Evolutionary conservation across 352 stramenopile species (phyloP).

Genomic region (Phytophthora sp.): DNA sequence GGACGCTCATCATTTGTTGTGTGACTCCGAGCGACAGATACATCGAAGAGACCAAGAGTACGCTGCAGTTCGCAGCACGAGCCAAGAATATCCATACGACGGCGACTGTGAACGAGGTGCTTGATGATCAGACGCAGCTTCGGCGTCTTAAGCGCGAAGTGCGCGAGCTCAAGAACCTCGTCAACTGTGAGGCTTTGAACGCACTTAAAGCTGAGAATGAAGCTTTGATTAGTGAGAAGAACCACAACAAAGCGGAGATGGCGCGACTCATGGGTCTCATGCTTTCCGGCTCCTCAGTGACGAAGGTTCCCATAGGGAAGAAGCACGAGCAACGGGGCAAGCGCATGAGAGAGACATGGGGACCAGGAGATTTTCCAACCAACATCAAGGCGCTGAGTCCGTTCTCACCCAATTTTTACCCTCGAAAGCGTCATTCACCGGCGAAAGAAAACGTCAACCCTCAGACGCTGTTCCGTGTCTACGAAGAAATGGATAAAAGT

Average conservation of each 20-base stretch:
- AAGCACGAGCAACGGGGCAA: constrained; percentile 46
- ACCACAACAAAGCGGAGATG: constrained; percentile 65
- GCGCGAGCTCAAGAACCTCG: constrained; percentile 67
- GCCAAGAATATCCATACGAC: constrained; percentile 91
- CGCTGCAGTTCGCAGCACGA: constrained; percentile 92
- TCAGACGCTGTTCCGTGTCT: constrained; percentile 34
- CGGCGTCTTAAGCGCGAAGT: constrained; percentile 76
- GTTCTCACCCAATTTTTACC: constrained; percentile 23
- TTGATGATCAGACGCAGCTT: constrained; percentile 92
- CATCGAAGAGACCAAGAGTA: constrained; percentile 88
- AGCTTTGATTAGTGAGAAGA: constrained; percentile 61
- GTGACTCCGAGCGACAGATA: constrained; percentile 79
- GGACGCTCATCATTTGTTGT: constrained; percentile 91
- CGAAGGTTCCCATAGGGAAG: constrained; percentile 24
- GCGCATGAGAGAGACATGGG: constrained; percentile 73
- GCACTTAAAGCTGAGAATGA: constrained; percentile 79
- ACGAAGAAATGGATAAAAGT: constrained; percentile 28
- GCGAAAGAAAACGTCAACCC: constrained; percentile 63
- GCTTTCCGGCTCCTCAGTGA: constrained; percentile 53
- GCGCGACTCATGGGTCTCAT: constrained; percentile 63
- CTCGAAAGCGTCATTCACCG: constrained; percentile 34
- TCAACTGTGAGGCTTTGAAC: constrained; percentile 56
- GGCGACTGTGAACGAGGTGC: constrained; percentile 87
- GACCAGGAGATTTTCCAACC: constrained; percentile 64
- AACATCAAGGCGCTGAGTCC: constrained; percentile 26